Base-by-base conservation (phyloP, 2,329 filamentous ascomycete species). In the Arthrobotrys megalospora region DNA sequence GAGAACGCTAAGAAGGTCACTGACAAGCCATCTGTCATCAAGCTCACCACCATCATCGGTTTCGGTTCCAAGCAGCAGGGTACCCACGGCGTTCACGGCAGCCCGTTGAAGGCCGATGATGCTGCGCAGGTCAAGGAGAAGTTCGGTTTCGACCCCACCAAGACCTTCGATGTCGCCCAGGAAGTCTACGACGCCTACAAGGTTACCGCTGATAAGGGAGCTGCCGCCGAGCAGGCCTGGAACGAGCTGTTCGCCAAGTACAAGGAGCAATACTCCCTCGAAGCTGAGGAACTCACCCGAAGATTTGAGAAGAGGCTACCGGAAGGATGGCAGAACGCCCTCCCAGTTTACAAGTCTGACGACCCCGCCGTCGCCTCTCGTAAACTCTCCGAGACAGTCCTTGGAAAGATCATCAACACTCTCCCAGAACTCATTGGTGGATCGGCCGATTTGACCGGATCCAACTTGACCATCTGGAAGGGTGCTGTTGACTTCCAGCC, bases 381-480 rank as follows among this genome's bases (percentile, higher is more conserved):
- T 85, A 99, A 98, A 89, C 91, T 98, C 77, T 98, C 95, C 81
- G 95, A 99, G 90, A 91, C 89, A 79, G 94, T 98, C 76, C 90
- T 99, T 81, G 89, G 91, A 87, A 95, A 94, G 86, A 91, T 99
- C 83, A 90, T 97, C 88, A 86, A 89, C 64, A 90, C 88, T 81
- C 84, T 99, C 69, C 96, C 96, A 81, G 96, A 98, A 87, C 91
- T 99, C 76, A 86, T 99, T 79, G 97, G 95, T 85, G 96, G 96
- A 83, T 99, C 96, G 81, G 96, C 96, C 82, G 96, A 99, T 89
- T 86, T 99, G 89, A 99, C 96, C 85, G 93, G 93, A 84, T 98
- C 96, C 85, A 99, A 99, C 90, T 91, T 98, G 88, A 99, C 96
- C 82, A 91, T 94, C 85, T 97, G 94, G 94, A 99, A 98, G 92